Evolutionary conservation across 257 asterid species (phyloP).

Genomic region (Fraxinus quadrangulata): DNA sequence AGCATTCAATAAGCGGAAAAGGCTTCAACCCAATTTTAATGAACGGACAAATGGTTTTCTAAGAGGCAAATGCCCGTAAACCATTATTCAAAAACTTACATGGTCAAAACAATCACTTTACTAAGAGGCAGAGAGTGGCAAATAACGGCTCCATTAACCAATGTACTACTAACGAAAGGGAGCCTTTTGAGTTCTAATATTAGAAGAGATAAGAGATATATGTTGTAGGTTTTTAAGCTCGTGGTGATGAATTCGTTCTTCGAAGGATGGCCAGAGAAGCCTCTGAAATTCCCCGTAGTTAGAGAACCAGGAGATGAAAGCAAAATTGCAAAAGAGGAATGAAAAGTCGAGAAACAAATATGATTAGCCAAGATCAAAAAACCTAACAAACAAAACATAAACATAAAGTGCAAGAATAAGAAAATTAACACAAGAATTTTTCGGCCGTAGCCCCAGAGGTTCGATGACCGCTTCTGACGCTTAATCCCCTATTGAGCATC

Average conservation of each 20-base stretch:
- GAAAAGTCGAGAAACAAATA: too few relatives aligned
- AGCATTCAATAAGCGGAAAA: constrained; percentile 44
- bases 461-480: too few relatives aligned
- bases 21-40: constrained; percentile 54
- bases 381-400: too few relatives aligned
- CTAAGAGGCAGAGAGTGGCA: constrained; percentile 31
- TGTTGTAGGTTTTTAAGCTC: constrained; percentile 82
- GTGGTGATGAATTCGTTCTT: constrained; percentile 81
- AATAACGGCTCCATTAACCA: constrained; percentile 25
- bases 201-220: constrained; percentile 59
- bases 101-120: constrained; percentile 27
- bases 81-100: constrained; percentile 26
- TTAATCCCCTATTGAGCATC: too few relatives aligned
- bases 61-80: constrained; percentile 42
- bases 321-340: constrained; percentile 25
- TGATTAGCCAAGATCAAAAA: too few relatives aligned
- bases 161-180: constrained; percentile 26
- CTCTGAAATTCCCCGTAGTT: constrained; percentile 64
- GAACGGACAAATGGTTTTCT: constrained; percentile 44
- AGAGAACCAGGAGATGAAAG: constrained; percentile 45
- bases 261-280: constrained; percentile 42
- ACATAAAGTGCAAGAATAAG: too few relatives aligned
- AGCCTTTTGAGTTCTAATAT: constrained; percentile 71
- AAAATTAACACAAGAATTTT: too few relatives aligned
- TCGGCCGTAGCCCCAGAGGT: too few relatives aligned